phyloP scores from a whole-genome alignment of 2,329 filamentous ascomycete species.

The Fusarium oxysporum region DNA sequence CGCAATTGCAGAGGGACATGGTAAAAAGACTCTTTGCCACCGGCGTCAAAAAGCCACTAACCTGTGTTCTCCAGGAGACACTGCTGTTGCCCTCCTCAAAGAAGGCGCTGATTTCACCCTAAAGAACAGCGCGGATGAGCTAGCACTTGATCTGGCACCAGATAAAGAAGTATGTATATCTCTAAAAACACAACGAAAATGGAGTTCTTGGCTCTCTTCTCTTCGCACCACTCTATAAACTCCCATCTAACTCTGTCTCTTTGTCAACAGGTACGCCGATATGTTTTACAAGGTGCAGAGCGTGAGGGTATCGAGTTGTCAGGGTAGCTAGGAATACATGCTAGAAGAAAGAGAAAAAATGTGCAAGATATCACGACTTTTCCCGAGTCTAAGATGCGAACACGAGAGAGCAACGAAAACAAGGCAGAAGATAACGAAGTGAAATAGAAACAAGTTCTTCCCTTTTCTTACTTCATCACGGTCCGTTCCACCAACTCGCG shows the following conservation, averaged over 20 bases:
- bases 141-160: conserved; percentile 85
- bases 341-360: conserved; percentile 21
- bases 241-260: conserved; percentile 37
- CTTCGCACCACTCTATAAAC: conserved; percentile 10
- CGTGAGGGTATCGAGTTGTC: conserved; percentile 80
- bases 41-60: not conserved
- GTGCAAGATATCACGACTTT: conserved; percentile 10
- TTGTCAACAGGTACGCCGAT: conserved; percentile 72
- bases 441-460: not conserved
- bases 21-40: conserved; percentile 51
- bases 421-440: not conserved
- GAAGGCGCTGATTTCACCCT: conserved; percentile 86
- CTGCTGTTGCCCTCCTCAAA: conserved; percentile 84
- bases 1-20: conserved; percentile 79
- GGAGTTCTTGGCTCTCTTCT: not conserved
- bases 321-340: conserved; percentile 43
- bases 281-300: conserved; percentile 82
- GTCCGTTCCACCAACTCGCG: conserved; percentile 90
- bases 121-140: conserved; percentile 75
- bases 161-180: conserved; percentile 77
- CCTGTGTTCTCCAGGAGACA: conserved; percentile 67
- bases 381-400: conserved; percentile 7
- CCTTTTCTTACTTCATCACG: conserved; percentile 71
- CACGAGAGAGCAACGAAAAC: not conserved
- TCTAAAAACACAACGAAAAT: not conserved